Percentiles rank a stretch among this genome's conserved stretches.
phyloP scores from a whole-genome alignment of 345 rosid species.

The Eutrema japonicum region DNA sequence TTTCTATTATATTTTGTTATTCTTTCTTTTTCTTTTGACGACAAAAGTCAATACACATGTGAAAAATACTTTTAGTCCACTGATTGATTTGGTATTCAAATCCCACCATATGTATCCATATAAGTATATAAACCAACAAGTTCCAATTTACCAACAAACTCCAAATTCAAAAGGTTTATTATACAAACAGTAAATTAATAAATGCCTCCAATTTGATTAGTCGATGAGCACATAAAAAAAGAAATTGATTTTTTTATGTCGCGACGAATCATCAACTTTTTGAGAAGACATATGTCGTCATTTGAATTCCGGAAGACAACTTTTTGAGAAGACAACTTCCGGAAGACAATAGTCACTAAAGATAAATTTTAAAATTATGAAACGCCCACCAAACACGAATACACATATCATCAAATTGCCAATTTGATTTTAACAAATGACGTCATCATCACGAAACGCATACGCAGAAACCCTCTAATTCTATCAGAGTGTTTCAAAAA shows the following conservation, averaged over 20 bases:
- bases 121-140: neutral
- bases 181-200: slow-evolving; percentile 17
- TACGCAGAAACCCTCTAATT: slow-evolving; percentile 25
- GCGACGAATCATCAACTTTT: too few relatives aligned
- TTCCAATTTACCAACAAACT: slow-evolving; percentile 15
- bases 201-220: slow-evolving; percentile 19
- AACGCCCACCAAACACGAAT: slow-evolving; percentile 44
- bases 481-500: slow-evolving; percentile 5
- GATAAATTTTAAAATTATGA: slow-evolving; percentile 19
- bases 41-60: slow-evolving; percentile 35
- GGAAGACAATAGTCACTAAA: slow-evolving; percentile 42
- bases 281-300: too few relatives aligned
- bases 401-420: slow-evolving; percentile 37
- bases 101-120: neutral
- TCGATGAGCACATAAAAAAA: slow-evolving; percentile 40
- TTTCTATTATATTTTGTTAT: slow-evolving; percentile 2
- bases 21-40: neutral
- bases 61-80: slow-evolving; percentile 27
- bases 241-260: too few relatives aligned
- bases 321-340: too few relatives aligned
- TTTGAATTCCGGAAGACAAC: too few relatives aligned
- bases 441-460: slow-evolving; percentile 21
- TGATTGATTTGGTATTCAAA: slow-evolving; percentile 15
- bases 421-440: slow-evolving; percentile 27
- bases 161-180: neutral